Percentiles rank a stretch among this genome's conserved stretches.
Conservation (phyloP, 257 asterid genomes). For the Solanum chaucha region DNA sequence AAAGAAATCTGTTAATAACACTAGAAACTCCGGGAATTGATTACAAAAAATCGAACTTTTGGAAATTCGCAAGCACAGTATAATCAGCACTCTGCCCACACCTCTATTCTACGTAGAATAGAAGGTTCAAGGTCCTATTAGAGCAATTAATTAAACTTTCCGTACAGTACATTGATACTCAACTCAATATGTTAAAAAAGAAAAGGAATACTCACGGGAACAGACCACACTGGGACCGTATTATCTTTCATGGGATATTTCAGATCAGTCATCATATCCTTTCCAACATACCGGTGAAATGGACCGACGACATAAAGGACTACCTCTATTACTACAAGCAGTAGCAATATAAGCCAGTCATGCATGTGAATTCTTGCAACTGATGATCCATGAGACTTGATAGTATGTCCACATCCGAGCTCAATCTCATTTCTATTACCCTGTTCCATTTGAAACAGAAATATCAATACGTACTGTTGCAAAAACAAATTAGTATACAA, state of each 20-base stretch:
- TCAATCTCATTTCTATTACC: conserved; percentile 13
- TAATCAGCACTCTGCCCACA: not conserved
- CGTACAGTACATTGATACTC: not conserved
- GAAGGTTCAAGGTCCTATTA: not conserved
- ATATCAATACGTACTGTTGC: not conserved
- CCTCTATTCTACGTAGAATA: not conserved
- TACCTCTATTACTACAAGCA: conserved; percentile 45
- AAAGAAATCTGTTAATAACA: not conserved
- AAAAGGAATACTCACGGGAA: conserved; percentile 51
- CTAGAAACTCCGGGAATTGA: not conserved
- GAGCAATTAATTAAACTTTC: not conserved
- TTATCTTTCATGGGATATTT: conserved; percentile 72
- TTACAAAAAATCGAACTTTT: not conserved
- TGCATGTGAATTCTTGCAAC: conserved; percentile 54
- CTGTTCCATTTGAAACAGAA: conserved; percentile 20
- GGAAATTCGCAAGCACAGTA: not conserved
- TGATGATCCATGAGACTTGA: conserved; percentile 61
- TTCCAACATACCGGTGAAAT: conserved; percentile 64
- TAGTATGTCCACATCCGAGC: conserved; percentile 43
- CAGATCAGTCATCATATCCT: conserved; percentile 68
- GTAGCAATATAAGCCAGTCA: conserved; percentile 69
- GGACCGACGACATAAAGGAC: conserved; percentile 44
- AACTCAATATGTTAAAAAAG: not conserved
- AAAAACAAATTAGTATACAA: not conserved
- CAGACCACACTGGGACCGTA: conserved; percentile 78